phyloP scores from a whole-genome alignment of 2,329 filamentous ascomycete genomes.

The Fusarium sp. region DNA sequence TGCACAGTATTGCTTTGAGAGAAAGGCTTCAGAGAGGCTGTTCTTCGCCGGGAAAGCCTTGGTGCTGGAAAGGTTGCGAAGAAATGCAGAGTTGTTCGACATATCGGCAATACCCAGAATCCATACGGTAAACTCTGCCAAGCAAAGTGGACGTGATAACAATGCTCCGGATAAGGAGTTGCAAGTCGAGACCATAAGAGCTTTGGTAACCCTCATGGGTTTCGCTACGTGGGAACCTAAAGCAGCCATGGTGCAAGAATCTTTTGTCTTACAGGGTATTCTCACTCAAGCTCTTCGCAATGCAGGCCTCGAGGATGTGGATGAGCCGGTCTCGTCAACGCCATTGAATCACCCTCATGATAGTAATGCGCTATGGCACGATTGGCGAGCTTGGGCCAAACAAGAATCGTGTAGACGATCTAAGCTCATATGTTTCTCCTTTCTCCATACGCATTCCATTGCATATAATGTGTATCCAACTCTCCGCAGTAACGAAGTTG shows the following conservation, averaged over 20 bases:
- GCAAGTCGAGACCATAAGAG: slow-evolving; percentile 48
- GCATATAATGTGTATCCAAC: slow-evolving; percentile 54
- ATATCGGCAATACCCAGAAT: neutral
- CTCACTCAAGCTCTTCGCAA: slow-evolving; percentile 51
- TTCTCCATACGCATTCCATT: slow-evolving; percentile 53
- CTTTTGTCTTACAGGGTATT: slow-evolving; percentile 50
- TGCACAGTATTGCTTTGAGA: slow-evolving; percentile 55
- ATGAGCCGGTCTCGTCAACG: neutral
- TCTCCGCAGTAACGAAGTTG: slow-evolving; percentile 52
- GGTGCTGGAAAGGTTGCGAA: slow-evolving; percentile 46
- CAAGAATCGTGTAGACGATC: slow-evolving; percentile 50
- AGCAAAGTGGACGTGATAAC: slow-evolving; percentile 17
- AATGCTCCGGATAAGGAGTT: neutral
- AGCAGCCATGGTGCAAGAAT: slow-evolving; percentile 49
- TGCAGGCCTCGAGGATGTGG: slow-evolving; percentile 47
- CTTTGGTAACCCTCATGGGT: slow-evolving; percentile 53
- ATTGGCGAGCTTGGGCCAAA: slow-evolving; percentile 49
- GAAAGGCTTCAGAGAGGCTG: slow-evolving; percentile 49
- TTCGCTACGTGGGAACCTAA: slow-evolving; percentile 54
- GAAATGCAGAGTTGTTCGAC: slow-evolving; percentile 37
- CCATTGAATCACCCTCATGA: slow-evolving; percentile 1
- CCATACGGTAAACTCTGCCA: neutral
- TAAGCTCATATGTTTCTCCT: slow-evolving; percentile 54
- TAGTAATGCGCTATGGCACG: slow-evolving; percentile 6
- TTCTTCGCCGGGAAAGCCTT: slow-evolving; percentile 51